Percentiles rank a stretch among this genome's conserved stretches.
Evolutionary conservation across 257 asterid species (phyloP).

Genomic region (Solanum corneliomulleri): DNA sequence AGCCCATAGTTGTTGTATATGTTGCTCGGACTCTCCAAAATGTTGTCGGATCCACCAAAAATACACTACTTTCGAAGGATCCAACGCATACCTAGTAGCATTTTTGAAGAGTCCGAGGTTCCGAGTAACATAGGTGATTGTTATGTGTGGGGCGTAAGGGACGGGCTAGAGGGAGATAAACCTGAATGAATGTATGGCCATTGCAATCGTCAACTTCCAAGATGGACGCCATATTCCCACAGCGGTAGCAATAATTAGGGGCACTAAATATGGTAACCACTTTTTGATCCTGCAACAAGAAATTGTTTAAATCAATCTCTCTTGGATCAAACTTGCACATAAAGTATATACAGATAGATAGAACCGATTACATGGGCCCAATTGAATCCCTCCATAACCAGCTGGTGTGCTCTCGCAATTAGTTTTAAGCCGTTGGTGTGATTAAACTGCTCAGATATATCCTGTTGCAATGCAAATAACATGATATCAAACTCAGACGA

Average conservation of each 20-base stretch:
- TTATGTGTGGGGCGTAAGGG: not conserved
- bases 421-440: constrained; percentile 65
- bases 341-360: not conserved
- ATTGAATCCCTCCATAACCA: constrained; percentile 85
- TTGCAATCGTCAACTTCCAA: constrained; percentile 70
- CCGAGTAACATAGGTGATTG: not conserved
- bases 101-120: not conserved
- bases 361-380: constrained; percentile 62
- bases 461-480: constrained; percentile 31
- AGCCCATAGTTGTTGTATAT: not conserved
- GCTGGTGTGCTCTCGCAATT: constrained; percentile 81
- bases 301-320: not conserved
- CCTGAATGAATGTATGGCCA: constrained; percentile 72
- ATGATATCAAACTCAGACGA: not conserved
- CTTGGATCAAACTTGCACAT: not conserved
- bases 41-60: not conserved
- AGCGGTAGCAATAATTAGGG: constrained; percentile 77
- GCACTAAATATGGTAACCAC: constrained; percentile 82
- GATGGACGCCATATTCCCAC: constrained; percentile 87
- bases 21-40: not conserved
- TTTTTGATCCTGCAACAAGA: constrained; percentile 59
- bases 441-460: constrained; percentile 77
- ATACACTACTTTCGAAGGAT: not conserved
- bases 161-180: not conserved
- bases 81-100: not conserved